Base-by-base conservation (phyloP, 441 rosid species). In the Populus hybrid region DNA sequence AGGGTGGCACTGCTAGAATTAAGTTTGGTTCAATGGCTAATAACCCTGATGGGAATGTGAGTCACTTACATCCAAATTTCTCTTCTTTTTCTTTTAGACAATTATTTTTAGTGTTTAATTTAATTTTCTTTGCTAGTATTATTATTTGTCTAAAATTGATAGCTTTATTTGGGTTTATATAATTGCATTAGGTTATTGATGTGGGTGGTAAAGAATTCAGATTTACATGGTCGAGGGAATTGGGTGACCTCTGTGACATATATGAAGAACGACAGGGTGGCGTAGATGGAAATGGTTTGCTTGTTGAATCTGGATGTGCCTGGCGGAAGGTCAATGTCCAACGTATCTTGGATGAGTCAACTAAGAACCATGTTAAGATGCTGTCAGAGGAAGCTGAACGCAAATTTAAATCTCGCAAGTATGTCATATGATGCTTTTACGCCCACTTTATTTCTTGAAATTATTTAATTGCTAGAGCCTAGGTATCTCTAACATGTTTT, bases 321-420 rank as follows among this genome's bases (percentile, higher is more conserved):
- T 97, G 98, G 98, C 89, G 98, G 66, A 94, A 97, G 84, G 79
- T 97, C 80, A 94, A 94, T 75, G 95, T 96, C 80, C 97, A 93
- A 79, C 95, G 98, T 70, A 84, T 89, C 80, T 86, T 97, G 87
- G 99, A 97, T 32, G 99, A 97, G 87, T 93, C 98, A 64, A 90
- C 94, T 69, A 92, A 84, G 26, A 94, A 90, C 84, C 98, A 93
- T 84, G 92, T 97, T 82, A 97, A 97, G 89, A 97, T 83, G 98
- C 92, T 86, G 78, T 94, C 98, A 24, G 98, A 85, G 87, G 99
- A 97, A 88, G 98, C 98, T 86, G 97, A 92, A 67, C 96, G 93
- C 82, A 94, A 91, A 89, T 82, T 64, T 73, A 95, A 94, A 80
- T 83, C 92, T 73, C 96, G 98, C 86, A 93, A 93, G 99, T 97